Evolutionary conservation across 176 grass and related monocot genomes (phyloP), one percentile per base, ranked within the genome.

Genomic region (Musa troglodytarum): DNA sequence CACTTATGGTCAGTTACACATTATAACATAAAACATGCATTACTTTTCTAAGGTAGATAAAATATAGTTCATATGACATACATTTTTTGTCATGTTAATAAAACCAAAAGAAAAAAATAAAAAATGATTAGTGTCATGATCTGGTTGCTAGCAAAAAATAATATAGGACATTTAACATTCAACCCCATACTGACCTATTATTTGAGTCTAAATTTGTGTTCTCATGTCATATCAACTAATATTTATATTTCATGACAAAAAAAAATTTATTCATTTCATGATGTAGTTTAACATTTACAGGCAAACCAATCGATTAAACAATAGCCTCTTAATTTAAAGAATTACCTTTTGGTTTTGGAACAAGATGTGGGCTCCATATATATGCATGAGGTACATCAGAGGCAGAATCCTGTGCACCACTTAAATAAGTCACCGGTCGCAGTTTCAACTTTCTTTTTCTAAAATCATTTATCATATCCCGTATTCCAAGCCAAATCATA

Each of bases 401-500:
- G 53, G 77, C 84, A 80, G 88, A 85, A 86, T 86, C 88, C 71
- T 91, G 88, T 58, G 95, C 56, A 76, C 86, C 95, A 86, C 90
- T 91, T 81, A 94, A 78, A 69, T 98, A 98, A 29, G 95, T 98
- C 68, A 98, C 88, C 50, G 95, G 95, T 28, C 95, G 90, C 68
- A 99, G 79, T 76, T 94, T 99, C 88, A 99, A 73, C 56, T 89
- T 94, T 75, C 86, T 94, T 79, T 99, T 99, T 69, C 95, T 94
- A 71, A 99, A 99, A 49, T 99, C 95, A 75, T 99, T 99, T 85
- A 99, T 99, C 85, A 99, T 99, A 78, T 99, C 95, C 0, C 90
- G 83, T 80, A 99, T 99, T 53, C 95, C 95, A 78, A 99, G 88
- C 95, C 95, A 99, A 82, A 99, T 99, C 95, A 94, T 99, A 12